Base-by-base conservation (phyloP, 2,329 filamentous ascomycete genomes). In the Tolypocladium album region DNA sequence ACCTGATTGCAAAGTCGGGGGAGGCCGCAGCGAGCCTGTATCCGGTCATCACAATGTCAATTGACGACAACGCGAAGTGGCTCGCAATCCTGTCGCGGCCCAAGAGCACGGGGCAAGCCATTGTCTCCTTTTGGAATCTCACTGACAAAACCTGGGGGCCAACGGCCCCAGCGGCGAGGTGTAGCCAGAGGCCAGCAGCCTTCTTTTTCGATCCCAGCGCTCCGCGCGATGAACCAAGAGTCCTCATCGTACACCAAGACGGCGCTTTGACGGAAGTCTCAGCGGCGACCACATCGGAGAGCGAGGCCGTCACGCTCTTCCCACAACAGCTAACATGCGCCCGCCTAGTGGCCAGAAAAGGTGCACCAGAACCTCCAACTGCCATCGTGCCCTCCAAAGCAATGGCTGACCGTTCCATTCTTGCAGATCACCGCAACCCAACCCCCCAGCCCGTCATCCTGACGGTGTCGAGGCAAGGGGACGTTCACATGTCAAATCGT, bases 1-100 rank as follows among this genome's bases (percentile, higher is more conserved):
- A 79, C 57, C 68, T 77, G 12, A 65, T 79, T 15, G 66, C 72
- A 22, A 73, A 74, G 34, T 71, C 78, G 24, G 74, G 78, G 60
- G 64, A 76, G 61, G 68, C 73, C 39, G 66, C 74, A 58, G 71
- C 73, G 15, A 73, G 76, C n/a, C 76, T 78, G 0, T 86, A 86
- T 61, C 84, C 85, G 0, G 75, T 90, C 12, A 69, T 86, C 36
- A 82, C 83, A 3, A 79, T 88, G 67, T 79, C 86, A 0, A 81
- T 91, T 39, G 86, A 90, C 61, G 80, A 83, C 39, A 77, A 78
- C 17, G 86, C 85, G 2, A 82, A 78, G 47, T 87, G 85, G 80
- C 75, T 91, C 39, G 88, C 88, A 1, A 74, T 92, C 4, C 75
- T 89, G 38, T 86, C 86, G 11, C 78, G 80, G 6, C 76, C 77